phyloP scores from a whole-genome alignment of 1,139 yeast genomes.

The Sugiyamaella xylanicola region DNA sequence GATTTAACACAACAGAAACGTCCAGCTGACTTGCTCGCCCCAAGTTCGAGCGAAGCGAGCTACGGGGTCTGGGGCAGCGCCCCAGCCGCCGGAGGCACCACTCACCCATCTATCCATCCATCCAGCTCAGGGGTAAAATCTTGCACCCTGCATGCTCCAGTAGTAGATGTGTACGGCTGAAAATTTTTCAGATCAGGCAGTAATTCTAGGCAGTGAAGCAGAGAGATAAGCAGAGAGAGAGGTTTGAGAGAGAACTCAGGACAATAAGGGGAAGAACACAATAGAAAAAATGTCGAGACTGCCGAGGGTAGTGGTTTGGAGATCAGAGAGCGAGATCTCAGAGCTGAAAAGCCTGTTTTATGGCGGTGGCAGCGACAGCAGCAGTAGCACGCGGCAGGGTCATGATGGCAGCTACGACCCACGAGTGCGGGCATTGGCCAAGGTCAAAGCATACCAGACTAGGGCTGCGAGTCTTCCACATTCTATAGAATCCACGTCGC shows the following conservation, averaged over 20 bases:
- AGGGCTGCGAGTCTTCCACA: slow-evolving; percentile 71
- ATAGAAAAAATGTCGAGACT: slow-evolving; percentile 34
- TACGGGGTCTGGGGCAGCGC: not conserved
- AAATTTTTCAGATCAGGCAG: not conserved
- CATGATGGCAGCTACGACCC: slow-evolving; percentile 42
- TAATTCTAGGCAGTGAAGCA: too few species aligned
- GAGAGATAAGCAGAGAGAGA: not conserved
- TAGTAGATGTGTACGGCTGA: not conserved
- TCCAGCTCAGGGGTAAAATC: too few species aligned
- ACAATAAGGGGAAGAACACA: too few species aligned
- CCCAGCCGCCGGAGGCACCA: not conserved
- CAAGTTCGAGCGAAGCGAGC: too few species aligned
- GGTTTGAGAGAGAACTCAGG: not conserved
- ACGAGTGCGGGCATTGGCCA: slow-evolving; percentile 52
- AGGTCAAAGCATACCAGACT: slow-evolving; percentile 52
- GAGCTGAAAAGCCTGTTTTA: slow-evolving; percentile 63
- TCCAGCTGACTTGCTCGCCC: too few species aligned
- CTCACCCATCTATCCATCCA: too few species aligned
- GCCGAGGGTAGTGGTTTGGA: slow-evolving; percentile 62
- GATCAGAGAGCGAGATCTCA: slow-evolving; percentile 52
- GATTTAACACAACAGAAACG: too few species aligned
- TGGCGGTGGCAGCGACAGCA: slow-evolving; percentile 31
- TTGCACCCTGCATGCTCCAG: not conserved
- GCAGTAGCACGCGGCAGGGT: slow-evolving; percentile 1
- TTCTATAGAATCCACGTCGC: slow-evolving; percentile 73